These are phyloP conservation scores for Penicillium sp. DNA, from an alignment of 2,329 filamentous ascomycete genomes.

Conservation along the genomic window DNA sequence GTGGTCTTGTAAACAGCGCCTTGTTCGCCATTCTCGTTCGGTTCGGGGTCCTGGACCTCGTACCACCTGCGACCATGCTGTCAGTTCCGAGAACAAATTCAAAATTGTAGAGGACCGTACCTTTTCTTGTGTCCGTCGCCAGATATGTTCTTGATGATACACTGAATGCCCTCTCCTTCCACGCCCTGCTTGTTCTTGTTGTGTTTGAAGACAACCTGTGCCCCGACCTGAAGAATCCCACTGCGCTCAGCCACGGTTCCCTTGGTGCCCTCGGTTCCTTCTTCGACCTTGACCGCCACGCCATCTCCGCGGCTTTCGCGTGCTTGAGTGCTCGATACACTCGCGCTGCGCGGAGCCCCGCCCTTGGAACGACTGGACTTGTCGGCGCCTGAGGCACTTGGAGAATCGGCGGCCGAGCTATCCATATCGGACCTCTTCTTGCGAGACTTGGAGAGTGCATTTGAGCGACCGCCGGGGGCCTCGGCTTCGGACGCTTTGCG, in stretches of 20 bases:
- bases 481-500: constrained; percentile 49
- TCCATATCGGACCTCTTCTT: constrained; percentile 49
- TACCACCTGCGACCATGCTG: constrained; percentile 49
- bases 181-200: constrained; percentile 51
- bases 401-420: constrained; percentile 45
- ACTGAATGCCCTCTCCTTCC: constrained; percentile 64
- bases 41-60: constrained; percentile 76
- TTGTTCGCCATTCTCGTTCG: constrained; percentile 66
- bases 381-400: constrained; percentile 44
- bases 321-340: constrained; percentile 42
- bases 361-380: constrained; percentile 47
- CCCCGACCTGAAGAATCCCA: constrained; percentile 46
- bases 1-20: constrained; percentile 63
- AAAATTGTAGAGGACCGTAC: constrained; percentile 27
- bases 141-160: constrained; percentile 71
- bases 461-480: constrained; percentile 38
- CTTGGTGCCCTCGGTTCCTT: constrained; percentile 44
- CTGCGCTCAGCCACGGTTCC: constrained; percentile 45
- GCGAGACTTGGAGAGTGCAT: constrained; percentile 43
- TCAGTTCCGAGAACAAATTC: constrained; percentile 9
- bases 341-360: constrained; percentile 39
- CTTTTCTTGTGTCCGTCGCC: constrained; percentile 71
- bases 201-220: constrained; percentile 52
- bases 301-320: constrained; percentile 40
- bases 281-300: constrained; percentile 43